Base-by-base conservation (phyloP, 2,329 filamentous ascomycete species). In the Aspergillus spinulosporus region DNA sequence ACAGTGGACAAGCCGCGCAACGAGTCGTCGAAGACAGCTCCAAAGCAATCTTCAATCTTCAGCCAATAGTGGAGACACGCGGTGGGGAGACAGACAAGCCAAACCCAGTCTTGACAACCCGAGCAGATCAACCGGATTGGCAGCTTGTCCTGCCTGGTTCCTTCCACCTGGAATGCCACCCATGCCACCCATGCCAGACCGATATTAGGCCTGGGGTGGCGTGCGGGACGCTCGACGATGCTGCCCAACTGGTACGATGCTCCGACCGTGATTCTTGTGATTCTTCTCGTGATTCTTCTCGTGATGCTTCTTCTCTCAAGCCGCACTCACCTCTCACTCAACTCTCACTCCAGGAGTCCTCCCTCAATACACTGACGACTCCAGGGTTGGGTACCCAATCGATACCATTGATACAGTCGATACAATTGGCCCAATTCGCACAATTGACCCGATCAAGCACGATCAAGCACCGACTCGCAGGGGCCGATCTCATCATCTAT, bases 81-180 rank as follows among this genome's bases (percentile, higher is more conserved):
- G n/a, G n/a, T 61, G 59, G 55, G 56, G 59, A 52, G 56, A 49
- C 57, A 58, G 49, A 58, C 46, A 59, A 64, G 57, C 56, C 58
- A 63, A 5, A 21, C 21, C n/a, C 60, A 37, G 21, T 21, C 21
- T 21, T 21, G 21, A 21, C 21, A 21, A 21, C 21, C 21, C 21
- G 21, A 21, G 34, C 34, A 37, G 8, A 37, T 12, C 34, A 11
- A 37, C 34, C 34, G 11, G 8, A 37, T 12, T 34, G 31, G 31
- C 31, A 34, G 34, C 34, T 37, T 8, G 59, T 61, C 66, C 62
- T n/a, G 21, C 21, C 21, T 21, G 21, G 21, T 21, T 21, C 21
- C 21, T 21, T 21, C 21, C 21, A 21, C 21, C 21, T n/a, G 9
- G 12, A 21, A 21, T 21, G 21, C 21, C 21, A 21, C 21, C 21